Percentiles rank a stretch among this genome's conserved stretches.
These are phyloP conservation scores for Hygrophorus pudorinus DNA, from an alignment of 768 basidiomycete genomes.

Conservation along the genomic window DNA sequence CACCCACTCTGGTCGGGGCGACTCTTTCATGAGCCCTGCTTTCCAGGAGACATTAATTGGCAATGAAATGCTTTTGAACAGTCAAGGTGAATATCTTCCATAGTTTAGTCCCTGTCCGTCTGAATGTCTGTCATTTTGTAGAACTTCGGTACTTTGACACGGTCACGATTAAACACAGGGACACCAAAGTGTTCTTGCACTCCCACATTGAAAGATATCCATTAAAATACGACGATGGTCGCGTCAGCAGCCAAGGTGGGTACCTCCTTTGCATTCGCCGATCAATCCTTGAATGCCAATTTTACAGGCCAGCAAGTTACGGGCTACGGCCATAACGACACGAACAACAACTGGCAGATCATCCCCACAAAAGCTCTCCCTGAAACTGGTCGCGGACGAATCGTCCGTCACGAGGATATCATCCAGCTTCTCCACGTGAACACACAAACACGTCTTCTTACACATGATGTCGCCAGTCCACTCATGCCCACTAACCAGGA, in stretches of 20 bases:
- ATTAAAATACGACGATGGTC: constrained; percentile 88
- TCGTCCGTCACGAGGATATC: constrained; percentile 83
- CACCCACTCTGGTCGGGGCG: constrained; percentile 83
- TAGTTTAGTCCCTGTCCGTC: background rate
- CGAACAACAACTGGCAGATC: constrained; percentile 94
- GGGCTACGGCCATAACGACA: constrained; percentile 88
- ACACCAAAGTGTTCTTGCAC: constrained; percentile 88
- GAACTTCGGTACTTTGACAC: constrained; percentile 93
- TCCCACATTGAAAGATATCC: constrained; percentile 91
- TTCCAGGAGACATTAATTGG: constrained; percentile 95
- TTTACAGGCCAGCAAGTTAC: constrained; percentile 85
- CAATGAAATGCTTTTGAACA: constrained; percentile 86
- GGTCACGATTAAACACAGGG: constrained; percentile 81
- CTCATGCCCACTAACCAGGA: constrained; percentile 98
- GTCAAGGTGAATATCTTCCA: constrained; percentile 55
- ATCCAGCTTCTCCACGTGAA: constrained; percentile 83
- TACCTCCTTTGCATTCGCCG: background rate
- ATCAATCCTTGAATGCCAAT: constrained; percentile 1
- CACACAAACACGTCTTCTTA: constrained; percentile 76
- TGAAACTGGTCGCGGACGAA: constrained; percentile 85
- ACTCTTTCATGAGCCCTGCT: constrained; percentile 93
- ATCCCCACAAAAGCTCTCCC: constrained; percentile 93
- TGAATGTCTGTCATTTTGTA: constrained; percentile 19
- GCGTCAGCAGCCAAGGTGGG: constrained; percentile 85
- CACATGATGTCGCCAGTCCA: constrained; percentile 96